A percentile compares a stretch with the other conserved stretches of the same genome.
These are phyloP conservation scores for Penicillium sp. DNA, from an alignment of 2,329 filamentous ascomycete genomes.

Conservation along the genomic window DNA sequence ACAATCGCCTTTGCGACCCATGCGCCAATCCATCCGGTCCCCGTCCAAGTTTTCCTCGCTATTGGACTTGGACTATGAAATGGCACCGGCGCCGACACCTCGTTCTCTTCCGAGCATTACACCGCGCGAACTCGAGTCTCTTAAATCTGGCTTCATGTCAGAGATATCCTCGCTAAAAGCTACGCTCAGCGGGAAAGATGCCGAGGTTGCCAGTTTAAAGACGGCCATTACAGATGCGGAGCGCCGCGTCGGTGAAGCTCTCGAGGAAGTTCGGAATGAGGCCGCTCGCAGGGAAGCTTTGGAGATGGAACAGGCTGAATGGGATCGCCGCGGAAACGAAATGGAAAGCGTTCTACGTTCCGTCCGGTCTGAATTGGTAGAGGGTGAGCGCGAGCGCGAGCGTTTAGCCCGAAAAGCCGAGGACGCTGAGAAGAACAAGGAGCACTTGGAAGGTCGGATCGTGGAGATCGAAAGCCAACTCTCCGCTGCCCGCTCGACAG, in stretches of 20 bases:
- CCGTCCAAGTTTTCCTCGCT: constrained; percentile 65
- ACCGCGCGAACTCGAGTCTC: constrained; percentile 85
- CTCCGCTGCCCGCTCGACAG: constrained; percentile 44
- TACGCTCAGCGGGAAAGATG: constrained; percentile 88
- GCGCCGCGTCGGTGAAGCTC: constrained; percentile 82
- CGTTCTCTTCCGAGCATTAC: constrained; percentile 89
- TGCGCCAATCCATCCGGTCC: constrained; percentile 40
- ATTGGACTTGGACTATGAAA: constrained; percentile 75
- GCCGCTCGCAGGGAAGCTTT: constrained; percentile 71
- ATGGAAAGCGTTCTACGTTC: constrained; percentile 81
- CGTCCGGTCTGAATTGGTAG: constrained; percentile 79
- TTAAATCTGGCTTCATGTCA: constrained; percentile 88
- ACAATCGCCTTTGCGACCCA: constrained; percentile 50
- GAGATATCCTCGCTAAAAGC: constrained; percentile 95
- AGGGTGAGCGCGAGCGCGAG: constrained; percentile 78
- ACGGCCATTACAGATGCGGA: constrained; percentile 88
- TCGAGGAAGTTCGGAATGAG: constrained; percentile 83
- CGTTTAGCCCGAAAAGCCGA: constrained; percentile 75
- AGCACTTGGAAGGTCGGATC: constrained; percentile 50
- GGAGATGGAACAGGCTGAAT: constrained; percentile 74
- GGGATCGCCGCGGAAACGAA: constrained; percentile 83
- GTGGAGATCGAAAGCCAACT: constrained; percentile 53
- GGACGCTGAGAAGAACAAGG: constrained; percentile 68
- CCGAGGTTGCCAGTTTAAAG: constrained; percentile 85
- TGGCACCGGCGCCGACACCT: constrained; percentile 90